Conservation (phyloP, 345 rosid genomes). For the Rhodomyrtus tomentosa region DNA sequence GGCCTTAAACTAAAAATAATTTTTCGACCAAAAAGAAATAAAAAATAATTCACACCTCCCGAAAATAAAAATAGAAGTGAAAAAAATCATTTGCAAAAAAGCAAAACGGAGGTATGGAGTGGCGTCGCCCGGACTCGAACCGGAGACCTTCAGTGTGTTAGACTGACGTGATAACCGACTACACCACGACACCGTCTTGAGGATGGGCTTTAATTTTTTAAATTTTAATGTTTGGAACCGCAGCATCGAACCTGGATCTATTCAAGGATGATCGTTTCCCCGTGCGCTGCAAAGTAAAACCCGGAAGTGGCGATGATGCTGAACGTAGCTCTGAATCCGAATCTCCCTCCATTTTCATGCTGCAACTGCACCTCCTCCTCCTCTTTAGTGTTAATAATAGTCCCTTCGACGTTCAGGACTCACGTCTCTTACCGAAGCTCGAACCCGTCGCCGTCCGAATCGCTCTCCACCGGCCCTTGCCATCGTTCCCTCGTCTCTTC, state of each 20-base stretch:
- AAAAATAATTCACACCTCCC: background rate
- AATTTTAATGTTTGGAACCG: fast-evolving
- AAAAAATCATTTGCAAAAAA: background rate
- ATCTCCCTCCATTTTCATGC: background rate
- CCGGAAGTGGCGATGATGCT: background rate
- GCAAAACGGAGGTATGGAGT: background rate
- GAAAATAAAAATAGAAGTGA: background rate
- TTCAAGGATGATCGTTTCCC: background rate
- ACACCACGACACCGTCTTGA: constrained; percentile 70
- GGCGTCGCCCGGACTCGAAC: constrained; percentile 94
- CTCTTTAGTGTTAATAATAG: background rate
- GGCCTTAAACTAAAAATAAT: background rate
- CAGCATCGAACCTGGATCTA: fast-evolving
- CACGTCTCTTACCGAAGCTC: background rate
- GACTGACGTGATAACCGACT: constrained; percentile 99
- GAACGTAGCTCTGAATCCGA: background rate
- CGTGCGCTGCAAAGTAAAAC: background rate
- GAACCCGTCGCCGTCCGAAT: background rate
- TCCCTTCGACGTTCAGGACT: background rate
- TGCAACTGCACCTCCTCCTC: background rate
- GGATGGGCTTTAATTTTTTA: fast-evolving
- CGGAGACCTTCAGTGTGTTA: constrained; percentile 98
- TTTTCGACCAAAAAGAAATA: too few relatives aligned
- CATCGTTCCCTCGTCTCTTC: background rate
- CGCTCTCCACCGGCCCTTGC: background rate